These are phyloP conservation scores for Penicillium fuscoglaucum DNA, from an alignment of 2,329 filamentous ascomycete genomes.

Conservation along the genomic window DNA sequence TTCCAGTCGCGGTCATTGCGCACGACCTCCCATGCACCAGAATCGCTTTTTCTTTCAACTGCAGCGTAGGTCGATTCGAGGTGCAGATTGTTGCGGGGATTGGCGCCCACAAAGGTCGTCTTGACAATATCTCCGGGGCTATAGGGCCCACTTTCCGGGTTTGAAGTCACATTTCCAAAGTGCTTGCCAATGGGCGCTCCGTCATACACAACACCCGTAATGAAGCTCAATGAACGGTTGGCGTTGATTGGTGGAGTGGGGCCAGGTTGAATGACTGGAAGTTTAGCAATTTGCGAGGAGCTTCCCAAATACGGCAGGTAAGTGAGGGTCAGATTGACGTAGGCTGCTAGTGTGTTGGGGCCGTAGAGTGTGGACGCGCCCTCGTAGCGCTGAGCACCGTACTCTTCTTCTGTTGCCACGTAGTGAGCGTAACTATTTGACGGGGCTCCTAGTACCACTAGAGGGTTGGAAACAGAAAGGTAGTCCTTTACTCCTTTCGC, in stretches of 20 bases:
- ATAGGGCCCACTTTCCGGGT: slow-evolving; percentile 56
- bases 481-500: slow-evolving; percentile 54
- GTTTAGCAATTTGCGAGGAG: slow-evolving; percentile 41
- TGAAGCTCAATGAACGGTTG: slow-evolving; percentile 73
- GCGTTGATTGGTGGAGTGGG: slow-evolving; percentile 76
- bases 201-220: slow-evolving; percentile 76
- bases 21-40: slow-evolving; percentile 62
- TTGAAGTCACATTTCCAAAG: slow-evolving; percentile 67
- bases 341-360: slow-evolving; percentile 76
- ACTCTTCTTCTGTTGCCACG: slow-evolving; percentile 76
- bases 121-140: slow-evolving; percentile 61
- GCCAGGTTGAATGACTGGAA: slow-evolving; percentile 51
- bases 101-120: slow-evolving; percentile 78
- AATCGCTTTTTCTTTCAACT: slow-evolving; percentile 63
- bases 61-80: slow-evolving; percentile 76
- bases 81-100: slow-evolving; percentile 83
- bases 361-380: slow-evolving; percentile 92
- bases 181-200: slow-evolving; percentile 61
- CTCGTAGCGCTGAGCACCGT: slow-evolving; percentile 83
- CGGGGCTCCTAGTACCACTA: slow-evolving; percentile 84
- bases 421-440: slow-evolving; percentile 91
- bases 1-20: slow-evolving; percentile 80
- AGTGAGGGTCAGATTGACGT: slow-evolving; percentile 80
- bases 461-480: slow-evolving; percentile 54
- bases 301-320: slow-evolving; percentile 66